A percentile compares a stretch with the other conserved stretches of the same genome.
phyloP scores from a whole-genome alignment of 75 land plant species.

The Azolla pinnata region DNA sequence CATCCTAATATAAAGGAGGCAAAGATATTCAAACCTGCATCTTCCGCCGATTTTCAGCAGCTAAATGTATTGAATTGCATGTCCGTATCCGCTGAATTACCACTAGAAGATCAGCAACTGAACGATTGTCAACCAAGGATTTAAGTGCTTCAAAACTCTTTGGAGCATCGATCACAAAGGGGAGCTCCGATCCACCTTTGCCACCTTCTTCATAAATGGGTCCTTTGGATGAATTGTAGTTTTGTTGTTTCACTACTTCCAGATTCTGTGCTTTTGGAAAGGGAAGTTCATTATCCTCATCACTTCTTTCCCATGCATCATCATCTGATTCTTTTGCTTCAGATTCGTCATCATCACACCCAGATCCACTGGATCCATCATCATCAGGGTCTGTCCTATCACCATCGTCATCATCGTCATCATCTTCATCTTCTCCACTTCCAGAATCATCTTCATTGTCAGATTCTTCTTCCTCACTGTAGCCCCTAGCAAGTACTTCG shows the following conservation, averaged over 20 bases:
- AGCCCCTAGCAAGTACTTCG: conserved; percentile 45
- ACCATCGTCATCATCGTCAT: conserved; percentile 28
- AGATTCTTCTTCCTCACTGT: conserved; percentile 16
- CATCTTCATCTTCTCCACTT: conserved; percentile 18
- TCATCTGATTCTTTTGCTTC: conserved; percentile 20
- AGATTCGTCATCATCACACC: conserved; percentile 5
- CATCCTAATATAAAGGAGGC: no score
- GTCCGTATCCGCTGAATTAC: conserved; percentile 59
- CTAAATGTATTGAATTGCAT: conserved; percentile 61
- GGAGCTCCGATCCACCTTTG: conserved; percentile 72
- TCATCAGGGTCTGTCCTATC: conserved; percentile 34
- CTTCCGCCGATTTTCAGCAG: conserved; percentile 74
- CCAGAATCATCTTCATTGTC: conserved; percentile 26
- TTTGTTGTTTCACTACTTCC: no score
- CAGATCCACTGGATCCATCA: conserved; percentile 12
- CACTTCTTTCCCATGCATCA: conserved; percentile 61
- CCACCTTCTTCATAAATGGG: conserved; percentile 44
- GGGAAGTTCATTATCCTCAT: no score
- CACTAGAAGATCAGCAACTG: conserved; percentile 43
- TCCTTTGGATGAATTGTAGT: no score
- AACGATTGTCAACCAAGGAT: conserved; percentile 46
- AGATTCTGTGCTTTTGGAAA: no score
- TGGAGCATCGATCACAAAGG: conserved; percentile 75
- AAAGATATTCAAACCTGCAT: conserved; percentile 58
- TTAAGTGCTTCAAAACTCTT: conserved; percentile 42